Conservation (phyloP, 495 filamentous ascomycete genomes). For the Neurospora hispaniola region DNA sequence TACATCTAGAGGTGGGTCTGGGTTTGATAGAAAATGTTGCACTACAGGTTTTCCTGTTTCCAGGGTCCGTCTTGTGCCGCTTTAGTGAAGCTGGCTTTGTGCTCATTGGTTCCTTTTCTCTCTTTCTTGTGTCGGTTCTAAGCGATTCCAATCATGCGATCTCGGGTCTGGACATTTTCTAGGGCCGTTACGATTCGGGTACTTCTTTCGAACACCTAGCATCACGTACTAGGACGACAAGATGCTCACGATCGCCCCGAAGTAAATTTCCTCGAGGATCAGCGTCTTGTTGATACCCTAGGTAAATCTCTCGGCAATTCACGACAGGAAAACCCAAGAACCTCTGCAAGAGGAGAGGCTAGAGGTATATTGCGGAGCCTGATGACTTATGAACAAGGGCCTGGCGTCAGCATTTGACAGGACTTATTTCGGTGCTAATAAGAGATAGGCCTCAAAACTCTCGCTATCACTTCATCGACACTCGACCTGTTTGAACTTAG, state of each 20-base stretch:
- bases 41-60: background rate
- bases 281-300: constrained; percentile 40
- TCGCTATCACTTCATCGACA: background rate
- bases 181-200: background rate
- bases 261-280: constrained; percentile 46
- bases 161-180: background rate
- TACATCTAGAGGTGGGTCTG: background rate
- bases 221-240: background rate
- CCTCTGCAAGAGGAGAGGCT: too few species aligned
- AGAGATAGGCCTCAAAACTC: background rate
- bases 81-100: background rate
- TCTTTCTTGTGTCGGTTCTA: background rate
- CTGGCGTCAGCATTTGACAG: too few species aligned
- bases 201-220: background rate
- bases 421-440: background rate
- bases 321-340: too few species aligned
- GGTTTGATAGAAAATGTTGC: background rate
- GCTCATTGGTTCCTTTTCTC: background rate
- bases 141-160: background rate
- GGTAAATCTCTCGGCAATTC: too few species aligned
- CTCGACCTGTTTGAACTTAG: background rate
- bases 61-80: background rate
- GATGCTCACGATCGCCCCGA: background rate
- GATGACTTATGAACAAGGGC: too few species aligned
- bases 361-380: too few species aligned